Base-by-base conservation (phyloP, 768 basidiomycete species). In the Symmetrospora coprosmae region DNA sequence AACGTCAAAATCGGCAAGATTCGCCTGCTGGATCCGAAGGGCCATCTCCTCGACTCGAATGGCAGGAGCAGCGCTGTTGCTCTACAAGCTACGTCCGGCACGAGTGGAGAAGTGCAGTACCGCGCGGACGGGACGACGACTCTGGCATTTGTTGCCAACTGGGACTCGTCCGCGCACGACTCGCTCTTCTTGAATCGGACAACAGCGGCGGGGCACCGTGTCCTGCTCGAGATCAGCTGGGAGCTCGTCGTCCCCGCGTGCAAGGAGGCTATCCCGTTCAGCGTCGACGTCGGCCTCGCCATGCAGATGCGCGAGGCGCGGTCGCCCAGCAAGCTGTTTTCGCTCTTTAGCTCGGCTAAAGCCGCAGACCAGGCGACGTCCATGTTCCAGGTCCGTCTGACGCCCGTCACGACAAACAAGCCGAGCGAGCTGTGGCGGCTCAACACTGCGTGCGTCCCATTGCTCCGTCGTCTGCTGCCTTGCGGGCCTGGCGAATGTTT, bases 121-220 rank as follows among this genome's bases (percentile, higher is more conserved):
- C 82, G 77, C 66, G 78, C 84, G 1, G 90, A 96, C 72, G 91
- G 92, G 2, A 86, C 85, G 7, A 83, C 86, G 11, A 71, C 72
- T 6, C 72, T 96, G 43, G 74, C 77, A 21, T 82, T 81, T 8
- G 80, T 82, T 55, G 84, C 84, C 1, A 76, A 86, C 5, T 97
- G 92, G 91, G 94, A 99, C 73, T 88, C 87, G 1, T 88, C 89
- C 60, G 74, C 87, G 13, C 94, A 96, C 71, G 82, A 87, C 66
- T 89, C 87, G 13, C 71, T 81, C 16, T 74, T 91, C 41, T 78
- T 99, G 63, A 92, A 99, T 71, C 80, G 83, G 27, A 83, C 89
- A 37, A 92, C 90, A 1, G 77, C 80, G 2, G 69, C 80, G 3
- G 81, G 82, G 45, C 87, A 91, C 65, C 82, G 86, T 35, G 76